These are phyloP conservation scores for Rossbeevera mucosa DNA, from an alignment of 768 basidiomycete species.

Conservation along the genomic window DNA sequence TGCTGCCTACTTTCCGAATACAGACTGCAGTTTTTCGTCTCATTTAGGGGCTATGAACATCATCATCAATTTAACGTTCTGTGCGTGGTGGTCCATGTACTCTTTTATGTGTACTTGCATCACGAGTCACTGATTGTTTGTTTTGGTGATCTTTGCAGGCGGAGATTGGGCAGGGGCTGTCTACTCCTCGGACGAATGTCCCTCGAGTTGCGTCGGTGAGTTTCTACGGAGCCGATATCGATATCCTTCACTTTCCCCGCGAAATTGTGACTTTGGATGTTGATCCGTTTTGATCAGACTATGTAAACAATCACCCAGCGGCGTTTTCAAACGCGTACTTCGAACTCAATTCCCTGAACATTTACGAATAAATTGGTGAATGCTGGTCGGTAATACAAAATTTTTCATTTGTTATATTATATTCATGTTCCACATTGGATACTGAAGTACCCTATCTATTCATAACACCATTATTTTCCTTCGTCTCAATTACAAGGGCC, in stretches of 20 bases:
- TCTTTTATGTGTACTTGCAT: neutral
- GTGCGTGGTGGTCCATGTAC: conserved; percentile 7
- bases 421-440: neutral
- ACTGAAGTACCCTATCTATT: neutral
- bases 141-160: conserved; percentile 9
- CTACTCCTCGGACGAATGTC: conserved; percentile 21
- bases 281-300: conserved; percentile 34
- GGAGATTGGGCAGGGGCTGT: conserved; percentile 28
- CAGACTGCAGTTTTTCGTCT: conserved; percentile 11
- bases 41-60: conserved; percentile 20
- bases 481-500: neutral
- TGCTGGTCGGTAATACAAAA: neutral
- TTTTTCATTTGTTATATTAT: neutral
- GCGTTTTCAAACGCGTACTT: conserved; percentile 21
- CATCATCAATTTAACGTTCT: conserved; percentile 19
- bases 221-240: neutral
- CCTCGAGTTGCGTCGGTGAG: conserved; percentile 27
- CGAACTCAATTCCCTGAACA: conserved; percentile 20
- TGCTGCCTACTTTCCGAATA: conserved; percentile 13
- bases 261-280: conserved; percentile 24
- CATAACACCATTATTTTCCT: neutral
- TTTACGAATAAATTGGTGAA: conserved; percentile 11
- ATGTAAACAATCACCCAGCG: conserved; percentile 37
- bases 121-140: neutral
- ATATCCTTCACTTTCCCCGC: neutral